These are phyloP conservation scores for Candolleomyces eurysporus DNA, from an alignment of 768 basidiomycete species.

Conservation along the genomic window DNA sequence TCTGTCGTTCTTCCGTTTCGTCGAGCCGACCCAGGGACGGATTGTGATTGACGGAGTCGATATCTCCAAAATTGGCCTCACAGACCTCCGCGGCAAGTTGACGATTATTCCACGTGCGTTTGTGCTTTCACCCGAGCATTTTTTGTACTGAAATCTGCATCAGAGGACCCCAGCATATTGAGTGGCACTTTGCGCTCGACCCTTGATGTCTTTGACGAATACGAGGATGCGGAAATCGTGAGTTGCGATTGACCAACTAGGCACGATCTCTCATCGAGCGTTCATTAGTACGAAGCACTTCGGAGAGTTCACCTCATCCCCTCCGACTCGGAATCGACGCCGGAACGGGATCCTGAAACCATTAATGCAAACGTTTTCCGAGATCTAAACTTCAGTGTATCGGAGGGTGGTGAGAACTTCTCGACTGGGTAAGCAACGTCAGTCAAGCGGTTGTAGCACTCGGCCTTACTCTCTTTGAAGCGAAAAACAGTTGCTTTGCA, in stretches of 20 bases:
- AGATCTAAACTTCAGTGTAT: conserved; percentile 68
- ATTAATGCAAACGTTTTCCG: conserved; percentile 78
- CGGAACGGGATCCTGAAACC: conserved; percentile 42
- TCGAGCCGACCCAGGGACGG: conserved; percentile 74
- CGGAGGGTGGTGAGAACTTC: conserved; percentile 89
- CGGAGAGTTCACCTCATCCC: conserved; percentile 81
- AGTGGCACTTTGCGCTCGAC: conserved; percentile 81
- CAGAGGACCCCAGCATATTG: conserved; percentile 88
- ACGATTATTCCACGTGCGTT: conserved; percentile 66
- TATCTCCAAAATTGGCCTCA: conserved; percentile 75
- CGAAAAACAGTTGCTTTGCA: conserved; percentile 54
- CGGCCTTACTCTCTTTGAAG: conserved; percentile 4
- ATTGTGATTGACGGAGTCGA: conserved; percentile 80
- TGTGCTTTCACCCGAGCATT: not conserved
- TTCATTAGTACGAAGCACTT: conserved; percentile 70
- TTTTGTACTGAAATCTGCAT: not conserved
- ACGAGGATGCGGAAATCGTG: conserved; percentile 80
- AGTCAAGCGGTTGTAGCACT: not conserved
- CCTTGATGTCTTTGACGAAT: conserved; percentile 84
- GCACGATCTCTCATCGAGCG: not conserved
- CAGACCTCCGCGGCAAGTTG: conserved; percentile 64
- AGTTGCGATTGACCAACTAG: conserved; percentile 18
- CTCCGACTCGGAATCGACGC: conserved; percentile 46
- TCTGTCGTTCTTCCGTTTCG: conserved; percentile 80
- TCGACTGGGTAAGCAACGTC: conserved; percentile 63